These are phyloP conservation scores for bread wheat (Triticum aestivum) DNA, from an alignment of 176 grass and related monocot species.

Conservation along the genomic window DNA sequence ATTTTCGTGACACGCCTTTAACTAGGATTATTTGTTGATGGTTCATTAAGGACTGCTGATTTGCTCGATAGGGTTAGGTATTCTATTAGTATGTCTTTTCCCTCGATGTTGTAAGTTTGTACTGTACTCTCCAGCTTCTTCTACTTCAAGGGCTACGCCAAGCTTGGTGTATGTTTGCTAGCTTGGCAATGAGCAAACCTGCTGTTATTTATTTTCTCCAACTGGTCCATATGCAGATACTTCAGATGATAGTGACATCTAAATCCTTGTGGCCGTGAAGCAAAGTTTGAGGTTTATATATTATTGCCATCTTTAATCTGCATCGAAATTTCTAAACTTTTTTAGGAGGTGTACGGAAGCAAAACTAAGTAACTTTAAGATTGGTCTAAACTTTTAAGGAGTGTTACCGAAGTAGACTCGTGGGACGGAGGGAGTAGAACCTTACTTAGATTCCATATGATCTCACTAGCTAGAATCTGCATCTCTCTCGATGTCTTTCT, in stretches of 20 bases:
- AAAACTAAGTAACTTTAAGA: too few relatives aligned
- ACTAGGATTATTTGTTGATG: neutral
- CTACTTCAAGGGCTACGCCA: constrained; percentile 80
- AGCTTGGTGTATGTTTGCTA: constrained; percentile 58
- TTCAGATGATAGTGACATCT: neutral
- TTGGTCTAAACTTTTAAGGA: too few relatives aligned
- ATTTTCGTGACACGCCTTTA: neutral
- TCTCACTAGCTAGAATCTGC: neutral
- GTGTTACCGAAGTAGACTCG: too few relatives aligned
- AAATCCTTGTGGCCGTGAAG: neutral
- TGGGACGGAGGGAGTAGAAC: too few relatives aligned
- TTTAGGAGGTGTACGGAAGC: too few relatives aligned
- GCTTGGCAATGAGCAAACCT: neutral
- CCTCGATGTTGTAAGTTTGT: neutral
- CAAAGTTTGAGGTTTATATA: neutral
- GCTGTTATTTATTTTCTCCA: neutral
- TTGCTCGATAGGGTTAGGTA: neutral
- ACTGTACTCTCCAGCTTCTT: constrained; percentile 57
- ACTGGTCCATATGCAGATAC: neutral
- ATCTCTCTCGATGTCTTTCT: constrained; percentile 21
- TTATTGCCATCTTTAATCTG: too few relatives aligned
- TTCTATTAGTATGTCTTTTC: too few relatives aligned
- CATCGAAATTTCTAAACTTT: too few relatives aligned
- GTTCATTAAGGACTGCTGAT: neutral
- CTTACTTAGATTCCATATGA: neutral